phyloP scores from a whole-genome alignment of 805 yeast genomes.

The Saccharomycopsis guyanensis region DNA sequence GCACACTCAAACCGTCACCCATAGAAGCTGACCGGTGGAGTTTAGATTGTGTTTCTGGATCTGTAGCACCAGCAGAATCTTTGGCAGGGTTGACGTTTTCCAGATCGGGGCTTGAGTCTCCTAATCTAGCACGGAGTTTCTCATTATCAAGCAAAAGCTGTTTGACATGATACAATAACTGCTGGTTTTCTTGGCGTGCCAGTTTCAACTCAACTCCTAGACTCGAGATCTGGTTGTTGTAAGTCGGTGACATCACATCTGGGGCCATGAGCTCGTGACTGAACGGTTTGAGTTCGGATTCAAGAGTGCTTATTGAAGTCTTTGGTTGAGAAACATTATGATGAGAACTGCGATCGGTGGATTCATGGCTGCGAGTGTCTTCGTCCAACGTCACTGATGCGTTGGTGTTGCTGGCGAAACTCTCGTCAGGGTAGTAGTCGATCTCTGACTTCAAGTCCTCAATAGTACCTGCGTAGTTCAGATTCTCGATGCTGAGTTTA shows the following conservation, averaged over 20 bases:
- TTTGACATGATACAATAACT: conserved; percentile 14
- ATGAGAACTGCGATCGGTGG: conserved; percentile 4
- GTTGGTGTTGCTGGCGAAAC: too few species aligned
- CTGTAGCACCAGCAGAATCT: not conserved
- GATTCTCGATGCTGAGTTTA: conserved; percentile 3
- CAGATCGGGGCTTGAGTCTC: not conserved
- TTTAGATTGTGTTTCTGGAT: not conserved
- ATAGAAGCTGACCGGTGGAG: not conserved
- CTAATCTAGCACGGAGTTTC: conserved; percentile 2
- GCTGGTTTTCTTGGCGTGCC: conserved; percentile 15
- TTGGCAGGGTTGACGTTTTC: not conserved
- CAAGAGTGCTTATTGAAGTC: conserved; percentile 12
- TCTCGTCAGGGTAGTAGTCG: too few species aligned
- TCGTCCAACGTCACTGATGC: too few species aligned
- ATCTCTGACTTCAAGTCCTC: conserved; percentile 7
- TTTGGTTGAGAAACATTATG: too few species aligned
- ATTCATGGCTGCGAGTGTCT: too few species aligned
- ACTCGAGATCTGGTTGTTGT: conserved; percentile 5
- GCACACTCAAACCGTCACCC: not conserved
- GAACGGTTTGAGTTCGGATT: conserved; percentile 4
- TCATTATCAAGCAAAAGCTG: conserved; percentile 17
- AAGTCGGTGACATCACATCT: not conserved
- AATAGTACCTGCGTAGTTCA: not conserved
- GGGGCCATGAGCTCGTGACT: not conserved
- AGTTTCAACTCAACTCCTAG: conserved; percentile 14